Conservation (phyloP, 176 grass and related monocot species). For the Avena sativa region DNA sequence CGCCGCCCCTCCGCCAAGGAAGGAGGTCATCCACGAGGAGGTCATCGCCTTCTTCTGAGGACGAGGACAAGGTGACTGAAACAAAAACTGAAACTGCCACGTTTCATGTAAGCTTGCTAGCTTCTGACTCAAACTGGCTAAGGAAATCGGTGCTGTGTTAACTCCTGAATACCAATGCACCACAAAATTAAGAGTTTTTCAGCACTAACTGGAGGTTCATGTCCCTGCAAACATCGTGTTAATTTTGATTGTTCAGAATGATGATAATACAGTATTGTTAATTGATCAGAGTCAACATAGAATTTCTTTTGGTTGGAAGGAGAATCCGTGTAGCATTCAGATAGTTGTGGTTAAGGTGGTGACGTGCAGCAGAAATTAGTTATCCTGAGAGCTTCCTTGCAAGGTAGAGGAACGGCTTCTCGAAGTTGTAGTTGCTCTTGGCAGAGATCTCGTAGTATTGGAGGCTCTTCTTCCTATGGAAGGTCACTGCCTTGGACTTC, state of each 20-base stretch:
- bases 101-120: too few relatives aligned
- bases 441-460: constrained; percentile 94
- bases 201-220: too few relatives aligned
- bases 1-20: too few relatives aligned
- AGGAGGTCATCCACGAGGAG: too few relatives aligned
- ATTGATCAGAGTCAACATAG: constrained; percentile 21
- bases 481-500: constrained; percentile 77
- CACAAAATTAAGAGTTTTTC: too few relatives aligned
- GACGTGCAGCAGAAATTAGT: not conserved
- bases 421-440: constrained; percentile 91
- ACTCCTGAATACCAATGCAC: too few relatives aligned
- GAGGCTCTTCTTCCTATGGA: constrained; percentile 81
- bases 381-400: constrained; percentile 80
- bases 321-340: not conserved
- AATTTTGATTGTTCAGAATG: not conserved
- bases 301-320: not conserved
- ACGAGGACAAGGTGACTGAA: too few relatives aligned
- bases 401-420: constrained; percentile 83
- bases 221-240: too few relatives aligned
- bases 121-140: too few relatives aligned
- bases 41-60: too few relatives aligned
- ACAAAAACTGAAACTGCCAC: too few relatives aligned
- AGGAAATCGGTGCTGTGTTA: too few relatives aligned
- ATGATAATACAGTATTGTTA: not conserved
- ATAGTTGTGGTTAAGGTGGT: not conserved